Evolutionary conservation across 192 early-diverging fungal species (phyloP), one percentile per base, ranked within the genome.

Genomic region (Backusella morwellensis): DNA sequence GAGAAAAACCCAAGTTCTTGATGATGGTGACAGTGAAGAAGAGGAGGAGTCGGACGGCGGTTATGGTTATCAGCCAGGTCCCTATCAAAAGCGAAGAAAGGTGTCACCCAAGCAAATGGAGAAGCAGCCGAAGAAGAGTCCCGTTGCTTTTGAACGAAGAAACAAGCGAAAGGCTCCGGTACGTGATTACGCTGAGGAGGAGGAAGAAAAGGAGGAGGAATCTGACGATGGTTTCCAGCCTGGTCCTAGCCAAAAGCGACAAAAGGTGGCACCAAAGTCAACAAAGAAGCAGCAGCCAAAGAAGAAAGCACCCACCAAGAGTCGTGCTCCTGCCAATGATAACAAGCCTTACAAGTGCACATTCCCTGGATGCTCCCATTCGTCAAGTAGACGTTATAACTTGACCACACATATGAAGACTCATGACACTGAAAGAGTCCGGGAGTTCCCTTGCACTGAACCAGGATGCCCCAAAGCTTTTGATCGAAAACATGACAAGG

Each of bases 351-450:
- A 8, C 6, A 6, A 29, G 1, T 72, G 70, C 6, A 32, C 32
- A 32, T 32, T 32, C 32, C 42, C 26, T 3, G 0, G 1, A 14
- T 72, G 70, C 7, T 4, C 1, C 0, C 70, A 50, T 50, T 6
- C 17, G 0, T 50, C 70, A 14, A 47, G 34, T 6, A 47, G 95
- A 54, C 88, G 87, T 38, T 97, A 91, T 78, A 97, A 96, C 77
- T 82, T 97, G 47, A 92, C 90, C 75, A 91, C 91, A 0, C 94
- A 97, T 76, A 82, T 91, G 75, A 82, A 89, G 35, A 92, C 91
- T 6, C 95, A 97, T 80, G 85, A 88, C 72, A 87, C 86, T 21
- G 71, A 83, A 73, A 84, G 86, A 15, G 80, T 86, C 4, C 82
- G 90, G 66, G 88, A 86, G 63, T 95, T 89, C 82, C 78, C 87